Base-by-base conservation (phyloP, 495 filamentous ascomycete genomes). In the Podospora sp. region DNA sequence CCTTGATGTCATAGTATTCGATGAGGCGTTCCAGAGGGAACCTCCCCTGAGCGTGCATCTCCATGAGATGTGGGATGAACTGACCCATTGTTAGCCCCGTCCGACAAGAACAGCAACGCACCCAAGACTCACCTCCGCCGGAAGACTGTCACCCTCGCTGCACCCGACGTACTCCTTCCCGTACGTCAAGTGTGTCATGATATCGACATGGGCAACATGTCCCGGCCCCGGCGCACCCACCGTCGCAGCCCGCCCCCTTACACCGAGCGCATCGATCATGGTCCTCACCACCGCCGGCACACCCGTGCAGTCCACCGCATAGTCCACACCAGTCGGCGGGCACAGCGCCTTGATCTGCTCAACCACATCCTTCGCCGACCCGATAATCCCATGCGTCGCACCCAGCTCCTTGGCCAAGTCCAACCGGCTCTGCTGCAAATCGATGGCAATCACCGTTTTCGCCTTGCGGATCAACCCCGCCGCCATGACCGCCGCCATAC, bases 401-500 rank as follows among this genome's bases (percentile, higher is more conserved):
- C 86, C 86, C 68, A 86, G 86, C 27, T 78, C 74, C 51, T 75
- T 75, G 1, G 91, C 91, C 72, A 91, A 86, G 4, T 85, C 76
- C 33, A 93, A 71, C 11, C 89, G 77, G 5, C 78, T 65, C 27
- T 83, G 74, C 56, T 87, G 82, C 60, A 92, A 81, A 76, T 94
- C 91, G 11, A 92, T 88, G 0, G 83, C 79, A 1, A 91, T 81
- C 12, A 93, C 76, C 82, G 55, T 68, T n/a, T 24, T 27, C 6
- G 68, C 69, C 0, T 51, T 60, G 12, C 57, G 20, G 8, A 76
- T 65, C 11, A 84, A 29, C 50, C 27, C 86, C 62, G 86, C 90
- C 9, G 92, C 81, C 58, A 94, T 79, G 0, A 84, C 85, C 63
- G 86, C 90, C 12, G 92, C 81, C 58, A 94, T 79, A 0, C 91